These are phyloP conservation scores for Debaryomyces robertsiae DNA, from an alignment of 1,139 yeast species.

Conservation along the genomic window DNA sequence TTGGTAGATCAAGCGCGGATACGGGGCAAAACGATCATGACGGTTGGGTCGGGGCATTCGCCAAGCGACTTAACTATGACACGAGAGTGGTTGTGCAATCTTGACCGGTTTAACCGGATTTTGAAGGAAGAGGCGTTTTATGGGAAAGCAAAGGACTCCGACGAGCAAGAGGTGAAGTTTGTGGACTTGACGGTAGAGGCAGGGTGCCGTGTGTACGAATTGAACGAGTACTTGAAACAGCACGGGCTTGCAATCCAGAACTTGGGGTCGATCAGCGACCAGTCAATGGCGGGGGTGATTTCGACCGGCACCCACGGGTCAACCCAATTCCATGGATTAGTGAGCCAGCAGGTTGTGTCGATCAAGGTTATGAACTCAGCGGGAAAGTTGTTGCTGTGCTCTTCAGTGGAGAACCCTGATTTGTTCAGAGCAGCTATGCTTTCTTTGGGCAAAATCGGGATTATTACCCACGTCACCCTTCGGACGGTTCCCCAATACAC, in stretches of 20 bases:
- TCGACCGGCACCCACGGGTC: slow-evolving; percentile 98
- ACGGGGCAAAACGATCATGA: slow-evolving; percentile 67
- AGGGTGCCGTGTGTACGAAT: slow-evolving; percentile 79
- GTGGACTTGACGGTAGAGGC: slow-evolving; percentile 94
- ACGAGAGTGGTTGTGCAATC: slow-evolving; percentile 81
- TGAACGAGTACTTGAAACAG: slow-evolving; percentile 65
- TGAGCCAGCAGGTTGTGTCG: slow-evolving; percentile 83
- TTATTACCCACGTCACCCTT: slow-evolving; percentile 84
- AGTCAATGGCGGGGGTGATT: slow-evolving; percentile 89
- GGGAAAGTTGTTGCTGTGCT: slow-evolving; percentile 73
- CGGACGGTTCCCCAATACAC: slow-evolving; percentile 85
- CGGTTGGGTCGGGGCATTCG: slow-evolving; percentile 94
- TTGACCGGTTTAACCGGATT: slow-evolving; percentile 71
- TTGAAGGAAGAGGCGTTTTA: slow-evolving; percentile 41
- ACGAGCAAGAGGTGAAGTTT: slow-evolving; percentile 53
- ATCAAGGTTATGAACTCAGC: slow-evolving; percentile 69
- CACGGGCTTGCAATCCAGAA: slow-evolving; percentile 83
- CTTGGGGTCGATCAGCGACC: slow-evolving; percentile 92
- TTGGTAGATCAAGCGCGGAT: slow-evolving; percentile 68
- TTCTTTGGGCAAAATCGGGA: slow-evolving; percentile 89
- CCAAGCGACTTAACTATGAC: slow-evolving; percentile 93
- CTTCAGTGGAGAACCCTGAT: slow-evolving; percentile 66
- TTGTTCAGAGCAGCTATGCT: slow-evolving; percentile 82
- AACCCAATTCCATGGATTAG: slow-evolving; percentile 87
- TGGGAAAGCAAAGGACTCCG: slow-evolving; percentile 36